These are phyloP conservation scores for Coniochaeta prunicola DNA, from an alignment of 2,329 filamentous ascomycete species.

Conservation along the genomic window DNA sequence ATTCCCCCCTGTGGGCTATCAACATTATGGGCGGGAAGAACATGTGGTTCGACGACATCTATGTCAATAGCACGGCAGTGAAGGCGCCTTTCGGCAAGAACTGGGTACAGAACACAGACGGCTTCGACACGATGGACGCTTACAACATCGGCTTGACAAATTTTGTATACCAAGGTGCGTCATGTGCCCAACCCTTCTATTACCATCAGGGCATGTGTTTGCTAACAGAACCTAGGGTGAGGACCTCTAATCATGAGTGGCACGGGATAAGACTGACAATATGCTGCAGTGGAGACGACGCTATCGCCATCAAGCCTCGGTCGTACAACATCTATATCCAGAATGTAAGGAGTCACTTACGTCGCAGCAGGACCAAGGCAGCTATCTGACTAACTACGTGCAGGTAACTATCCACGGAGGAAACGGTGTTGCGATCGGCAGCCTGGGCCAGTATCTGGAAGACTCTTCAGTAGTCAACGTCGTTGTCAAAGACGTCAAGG, in stretches of 20 bases:
- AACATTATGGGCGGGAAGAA: constrained; percentile 53
- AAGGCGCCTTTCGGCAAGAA: constrained; percentile 42
- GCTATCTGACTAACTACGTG: background rate
- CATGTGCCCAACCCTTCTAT: background rate
- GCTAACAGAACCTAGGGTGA: background rate
- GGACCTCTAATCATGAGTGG: background rate
- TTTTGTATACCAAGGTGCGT: constrained; percentile 40
- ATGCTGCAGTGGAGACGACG: constrained; percentile 38
- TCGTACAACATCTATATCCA: constrained; percentile 40
- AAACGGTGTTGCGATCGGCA: constrained; percentile 49
- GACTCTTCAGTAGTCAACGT: constrained; percentile 44
- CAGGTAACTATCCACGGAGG: constrained; percentile 38
- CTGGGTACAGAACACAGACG: constrained; percentile 52
- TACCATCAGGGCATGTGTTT: background rate
- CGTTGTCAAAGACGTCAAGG: constrained; percentile 34
- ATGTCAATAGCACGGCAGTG: constrained; percentile 40
- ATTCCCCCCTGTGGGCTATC: constrained; percentile 23
- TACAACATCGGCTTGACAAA: constrained; percentile 40
- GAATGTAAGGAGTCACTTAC: constrained; percentile 25
- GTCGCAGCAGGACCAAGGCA: background rate
- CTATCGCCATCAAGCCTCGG: constrained; percentile 49
- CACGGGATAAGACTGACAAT: background rate
- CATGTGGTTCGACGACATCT: constrained; percentile 42
- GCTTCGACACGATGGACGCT: constrained; percentile 50
- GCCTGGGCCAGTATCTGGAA: constrained; percentile 47